Conservation (phyloP, 1,284 basidiomycete genomes). For the Fomitopsis betulina region DNA sequence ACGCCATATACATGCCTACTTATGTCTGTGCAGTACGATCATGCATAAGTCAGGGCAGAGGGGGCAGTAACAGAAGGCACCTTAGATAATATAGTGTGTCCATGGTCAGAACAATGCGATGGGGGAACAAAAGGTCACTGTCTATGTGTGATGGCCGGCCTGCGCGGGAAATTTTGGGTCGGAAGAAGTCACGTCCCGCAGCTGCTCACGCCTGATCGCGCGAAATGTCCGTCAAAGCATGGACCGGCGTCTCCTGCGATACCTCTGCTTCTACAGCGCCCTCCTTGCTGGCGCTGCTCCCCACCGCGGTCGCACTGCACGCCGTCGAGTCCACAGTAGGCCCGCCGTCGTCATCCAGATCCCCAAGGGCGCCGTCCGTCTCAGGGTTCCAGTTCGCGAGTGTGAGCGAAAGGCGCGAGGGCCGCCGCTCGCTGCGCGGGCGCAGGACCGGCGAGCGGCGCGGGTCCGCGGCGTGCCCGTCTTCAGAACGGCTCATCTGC, state of each 20-base stretch:
- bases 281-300: background rate
- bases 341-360: slow-evolving; percentile 4
- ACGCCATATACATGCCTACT: no score
- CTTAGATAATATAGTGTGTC: background rate
- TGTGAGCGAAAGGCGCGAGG: slow-evolving; percentile 23
- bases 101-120: background rate
- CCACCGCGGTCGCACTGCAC: background rate
- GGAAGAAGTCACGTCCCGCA: background rate
- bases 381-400: slow-evolving; percentile 24
- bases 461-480: slow-evolving; percentile 7
- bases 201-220: background rate
- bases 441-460: slow-evolving; percentile 5
- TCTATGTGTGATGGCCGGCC: background rate
- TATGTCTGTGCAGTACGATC: no score
- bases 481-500: slow-evolving; percentile 8
- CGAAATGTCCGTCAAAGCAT: background rate
- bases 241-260: slow-evolving; percentile 1
- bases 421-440: slow-evolving; percentile 12
- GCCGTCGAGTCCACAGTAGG: background rate
- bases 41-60: background rate
- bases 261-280: background rate
- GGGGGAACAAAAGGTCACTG: background rate
- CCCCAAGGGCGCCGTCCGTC: slow-evolving; percentile 19
- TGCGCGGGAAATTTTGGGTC: no score
- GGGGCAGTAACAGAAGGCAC: background rate